Base-by-base conservation (phyloP, 2,329 filamentous ascomycete genomes). In the Ilyonectria mors-panacis region DNA sequence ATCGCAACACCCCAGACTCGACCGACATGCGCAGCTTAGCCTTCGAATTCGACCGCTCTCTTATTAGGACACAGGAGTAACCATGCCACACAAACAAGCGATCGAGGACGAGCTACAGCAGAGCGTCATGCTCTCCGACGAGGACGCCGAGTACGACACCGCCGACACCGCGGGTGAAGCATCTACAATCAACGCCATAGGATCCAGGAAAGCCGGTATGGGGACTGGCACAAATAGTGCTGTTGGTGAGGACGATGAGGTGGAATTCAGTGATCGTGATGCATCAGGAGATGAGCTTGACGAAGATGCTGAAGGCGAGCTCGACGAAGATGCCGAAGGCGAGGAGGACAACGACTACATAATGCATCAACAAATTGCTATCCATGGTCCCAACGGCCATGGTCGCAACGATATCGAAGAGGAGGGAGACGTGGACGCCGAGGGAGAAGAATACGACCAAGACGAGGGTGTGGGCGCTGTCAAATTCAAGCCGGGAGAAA, bases 51-150 rank as follows among this genome's bases (percentile, higher is more conserved):
- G 63, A 63, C 58, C 53, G 26, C 55, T 66, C 60, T 65, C 64
- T 70, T 70, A 67, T 69, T 65, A 66, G 68, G 70, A 75, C 71
- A 73, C 71, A 73, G 70, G 69, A 70, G 72, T 73, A 72, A 79
- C 70, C 53, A 88, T 88, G 85, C 78, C 84, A 59, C 87, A 83
- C 73, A 82, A 85, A 62, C 86, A 87, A 73, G 81, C 85, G 56
- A 88, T 87, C 80, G 84, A 89, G 76, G 87, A 89, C 66, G 85
- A 89, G 77, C 81, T 88, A 63, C 87, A 88, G 73, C 85, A 87
- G 73, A 88, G 86, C 76, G 85, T 84, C 48, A 80, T 86, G 70
- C 81, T 85, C 63, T 87, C 86, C 6, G 85, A 87, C 5, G 85
- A 87, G 64, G 85, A 84, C 63, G 83, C 81, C 55, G 83, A 84